These are phyloP conservation scores for Kwoniella sp. DNA, from an alignment of 768 basidiomycete genomes.

Conservation along the genomic window DNA sequence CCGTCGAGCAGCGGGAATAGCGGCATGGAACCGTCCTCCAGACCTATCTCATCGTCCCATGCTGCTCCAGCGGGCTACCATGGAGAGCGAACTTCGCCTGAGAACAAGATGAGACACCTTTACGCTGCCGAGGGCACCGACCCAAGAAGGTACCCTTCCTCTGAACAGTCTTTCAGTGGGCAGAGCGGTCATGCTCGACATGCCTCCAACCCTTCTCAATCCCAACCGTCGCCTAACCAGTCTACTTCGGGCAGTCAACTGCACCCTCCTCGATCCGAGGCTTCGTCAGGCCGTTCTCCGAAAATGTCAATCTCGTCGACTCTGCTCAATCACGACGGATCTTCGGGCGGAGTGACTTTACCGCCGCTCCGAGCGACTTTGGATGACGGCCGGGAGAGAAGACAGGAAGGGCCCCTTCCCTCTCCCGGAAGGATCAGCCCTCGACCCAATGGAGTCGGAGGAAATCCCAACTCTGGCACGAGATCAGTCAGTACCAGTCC, in stretches of 20 bases:
- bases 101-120: constrained; percentile 9
- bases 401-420: constrained; percentile 6
- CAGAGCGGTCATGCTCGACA: constrained; percentile 14
- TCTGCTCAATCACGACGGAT: constrained; percentile 19
- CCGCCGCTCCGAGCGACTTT: constrained; percentile 37
- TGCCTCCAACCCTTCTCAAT: constrained; percentile 12
- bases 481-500: constrained; percentile 8
- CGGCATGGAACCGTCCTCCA: neutral
- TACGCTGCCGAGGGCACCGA: constrained; percentile 14
- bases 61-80: neutral
- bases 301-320: constrained; percentile 32
- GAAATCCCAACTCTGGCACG: neutral
- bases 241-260: constrained; percentile 8
- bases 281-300: constrained; percentile 29
- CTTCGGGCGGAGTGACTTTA: constrained; percentile 29
- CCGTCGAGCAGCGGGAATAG: constrained; percentile 14
- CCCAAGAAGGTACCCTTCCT: constrained; percentile 19
- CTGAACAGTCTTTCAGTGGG: neutral
- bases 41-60: neutral
- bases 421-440: constrained; percentile 14
- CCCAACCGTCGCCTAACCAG: constrained; percentile 16
- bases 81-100: constrained; percentile 16
- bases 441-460: neutral
- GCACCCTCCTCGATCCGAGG: constrained; percentile 13
- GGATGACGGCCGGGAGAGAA: constrained; percentile 24